Evolutionary conservation across 2,329 filamentous ascomycete genomes (phyloP), one percentile per base, ranked within the genome.

Genomic region (Cercospora nicotianae): DNA sequence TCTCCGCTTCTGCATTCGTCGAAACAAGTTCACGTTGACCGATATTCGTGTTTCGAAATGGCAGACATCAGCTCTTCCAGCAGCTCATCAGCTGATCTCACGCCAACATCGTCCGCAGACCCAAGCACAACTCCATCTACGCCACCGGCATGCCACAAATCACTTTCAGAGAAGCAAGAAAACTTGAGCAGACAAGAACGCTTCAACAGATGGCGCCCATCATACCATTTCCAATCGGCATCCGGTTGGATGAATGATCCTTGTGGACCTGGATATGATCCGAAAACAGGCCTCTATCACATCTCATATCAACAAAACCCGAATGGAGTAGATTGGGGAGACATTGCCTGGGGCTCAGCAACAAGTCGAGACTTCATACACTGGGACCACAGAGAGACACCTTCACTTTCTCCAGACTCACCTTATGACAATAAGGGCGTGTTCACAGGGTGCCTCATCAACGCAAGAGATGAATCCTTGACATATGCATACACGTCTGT

Each of bases 161-260:
- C 45, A 28, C 18, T 33, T 28, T 26, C 51, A 10, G 7, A 45
- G 28, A 48, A 65, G 57, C 64, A 36, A 28, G 42, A 60, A 36
- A 5, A 42, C 18, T 39, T 64, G 39, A 64, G 61, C 59, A 60
- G 65, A 66, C 36, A 60, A 48, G 55, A 67, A 20, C 30, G 58
- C 16, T 71, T 71, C 64, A 20, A 39, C 30, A 62, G 70, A 67
- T 74, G 72, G 72, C 66, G 73, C 13, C 73, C 73, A 45, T 72
- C 72, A 1, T 81, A 77, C 67, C 81, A 83, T 66, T 63, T 82
- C 5, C 75, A 74, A 26, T 76, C 80, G 1, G 77, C 78, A 7
- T 66, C 61, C 33, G 79, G 79, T 20, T 83, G 81, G 81, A 75
- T 82, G 72, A 83, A 83, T 60, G 81, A 83, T 57, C 81, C 81